Evolutionary conservation across 2,329 filamentous ascomycete species (phyloP), one percentile per base, ranked within the genome.

Genomic region (Corniculantispora saksenae): DNA sequence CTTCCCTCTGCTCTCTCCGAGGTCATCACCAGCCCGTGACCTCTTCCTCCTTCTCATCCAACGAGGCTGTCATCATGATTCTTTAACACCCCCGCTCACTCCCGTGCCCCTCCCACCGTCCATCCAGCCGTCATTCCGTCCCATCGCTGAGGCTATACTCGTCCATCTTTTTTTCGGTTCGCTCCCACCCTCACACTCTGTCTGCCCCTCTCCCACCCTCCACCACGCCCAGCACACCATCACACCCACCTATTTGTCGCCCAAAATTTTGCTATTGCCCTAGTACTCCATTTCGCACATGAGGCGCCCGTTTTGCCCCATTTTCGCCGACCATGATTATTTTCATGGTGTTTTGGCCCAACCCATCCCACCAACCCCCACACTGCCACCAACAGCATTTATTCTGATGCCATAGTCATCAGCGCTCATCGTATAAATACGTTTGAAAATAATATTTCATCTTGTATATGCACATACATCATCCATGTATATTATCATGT

Each of bases 141-240:
- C 32, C 35, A 35, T 32, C 35, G 15, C 53, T 56, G 61, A 57
- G 45, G 53, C 61, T 27, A 48, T 64, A 40, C 29, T 53, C 48
- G 3, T 5, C 50, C 35, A 7, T 53, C 9, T 45, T 58, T 58
- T 64, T 3, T 23, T 17, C 53, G 10, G 23, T 35, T 51, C 61
- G 32, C 45, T 27, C 29, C 17, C 2, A 19, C 61, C 45, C 35
- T 23, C 50, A 23, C 35, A 19, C 23, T 50, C 29, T 27, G 15
- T 35, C 45, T 64, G 57, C 62, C 56, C 57, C 63, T 59, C 64
- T 61, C 57, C 61, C 57, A 62, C 64, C 66, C 64, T 66, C 64
- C 61, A 57, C 64, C 54, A 67, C 60, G 57, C 53, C 17, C 29
- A 19, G 53, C 56, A 40, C 66, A 66, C 50, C 43, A 53, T 55